Conservation (phyloP, 306 rosid species). For the Trifolium fragiferum region DNA sequence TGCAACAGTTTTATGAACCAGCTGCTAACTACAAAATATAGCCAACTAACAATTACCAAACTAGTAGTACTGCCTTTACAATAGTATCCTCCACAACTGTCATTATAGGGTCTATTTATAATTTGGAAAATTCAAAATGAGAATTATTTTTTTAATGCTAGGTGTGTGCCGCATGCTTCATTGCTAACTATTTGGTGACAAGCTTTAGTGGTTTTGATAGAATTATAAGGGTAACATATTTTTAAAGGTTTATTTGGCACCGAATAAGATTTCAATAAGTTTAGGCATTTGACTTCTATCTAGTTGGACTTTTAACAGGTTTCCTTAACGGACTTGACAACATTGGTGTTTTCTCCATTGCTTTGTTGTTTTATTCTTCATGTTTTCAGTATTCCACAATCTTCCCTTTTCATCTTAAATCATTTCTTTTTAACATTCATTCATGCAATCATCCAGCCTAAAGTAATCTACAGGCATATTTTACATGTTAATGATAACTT, state of each 20-base stretch:
- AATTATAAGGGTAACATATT: not conserved
- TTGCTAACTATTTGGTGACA: not conserved
- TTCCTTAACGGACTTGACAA: not conserved
- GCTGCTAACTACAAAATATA: slow-evolving; percentile 11
- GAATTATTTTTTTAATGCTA: not conserved
- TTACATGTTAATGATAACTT: slow-evolving; percentile 2
- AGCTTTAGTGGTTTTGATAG: not conserved
- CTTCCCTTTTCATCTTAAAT: not conserved
- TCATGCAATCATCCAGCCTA: slow-evolving; percentile 22
- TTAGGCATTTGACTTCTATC: not conserved
- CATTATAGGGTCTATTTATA: not conserved
- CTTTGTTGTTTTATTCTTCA: not conserved
- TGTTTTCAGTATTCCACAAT: not conserved
- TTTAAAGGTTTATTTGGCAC: slow-evolving; percentile 14
- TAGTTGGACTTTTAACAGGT: not conserved
- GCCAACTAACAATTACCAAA: slow-evolving; percentile 7
- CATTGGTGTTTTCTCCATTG: not conserved
- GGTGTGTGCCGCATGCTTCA: not conserved
- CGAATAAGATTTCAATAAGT: not conserved
- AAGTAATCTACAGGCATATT: not conserved
- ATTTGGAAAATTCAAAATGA: not conserved
- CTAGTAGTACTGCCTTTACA: not conserved
- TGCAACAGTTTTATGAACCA: slow-evolving; percentile 13
- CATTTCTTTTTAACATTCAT: slow-evolving; percentile 1
- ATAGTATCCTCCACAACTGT: not conserved